A percentile compares a stretch with the other conserved stretches of the same genome.
Evolutionary conservation across 2,329 filamentous ascomycete genomes (phyloP).

Genomic region (Nothopassalora personata): DNA sequence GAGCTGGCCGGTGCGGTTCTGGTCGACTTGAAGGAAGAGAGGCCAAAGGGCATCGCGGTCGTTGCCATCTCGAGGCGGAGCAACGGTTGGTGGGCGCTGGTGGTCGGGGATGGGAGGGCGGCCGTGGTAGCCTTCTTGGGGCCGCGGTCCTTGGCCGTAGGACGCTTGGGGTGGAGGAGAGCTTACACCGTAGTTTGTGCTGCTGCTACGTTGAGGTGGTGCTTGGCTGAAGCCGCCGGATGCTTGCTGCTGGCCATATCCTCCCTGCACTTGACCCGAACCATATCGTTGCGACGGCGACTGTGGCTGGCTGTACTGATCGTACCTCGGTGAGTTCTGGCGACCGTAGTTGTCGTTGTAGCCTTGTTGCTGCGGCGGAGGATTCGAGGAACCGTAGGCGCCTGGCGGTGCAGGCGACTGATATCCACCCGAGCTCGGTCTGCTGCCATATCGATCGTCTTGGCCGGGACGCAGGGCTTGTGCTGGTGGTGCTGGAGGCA

Average conservation of each 20-base stretch:
- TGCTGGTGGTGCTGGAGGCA: constrained; percentile 32
- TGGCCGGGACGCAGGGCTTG: constrained; percentile 33
- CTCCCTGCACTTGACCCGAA: constrained; percentile 12
- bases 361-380: background rate
- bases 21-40: constrained; percentile 87
- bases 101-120: constrained; percentile 51
- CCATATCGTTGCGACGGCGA: constrained; percentile 16
- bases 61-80: constrained; percentile 50
- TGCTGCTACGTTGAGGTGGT: constrained; percentile 17
- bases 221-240: constrained; percentile 9
- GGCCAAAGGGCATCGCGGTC: constrained; percentile 71
- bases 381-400: constrained; percentile 30
- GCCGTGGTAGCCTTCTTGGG: constrained; percentile 56
- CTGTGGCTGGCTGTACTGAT: constrained; percentile 28
- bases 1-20: constrained; percentile 72
- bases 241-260: constrained; percentile 8
- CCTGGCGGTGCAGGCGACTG: constrained; percentile 30
- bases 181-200: constrained; percentile 18
- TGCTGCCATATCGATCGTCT: constrained; percentile 33
- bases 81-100: constrained; percentile 44
- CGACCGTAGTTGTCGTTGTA: constrained; percentile 17
- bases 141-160: constrained; percentile 50
- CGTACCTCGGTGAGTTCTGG: constrained; percentile 32
- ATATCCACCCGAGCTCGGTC: constrained; percentile 26
- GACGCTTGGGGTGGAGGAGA: constrained; percentile 42